These are phyloP conservation scores for Phytophthora chlamydospora DNA, from an alignment of 352 stramenopile genomes.

Conservation along the genomic window DNA sequence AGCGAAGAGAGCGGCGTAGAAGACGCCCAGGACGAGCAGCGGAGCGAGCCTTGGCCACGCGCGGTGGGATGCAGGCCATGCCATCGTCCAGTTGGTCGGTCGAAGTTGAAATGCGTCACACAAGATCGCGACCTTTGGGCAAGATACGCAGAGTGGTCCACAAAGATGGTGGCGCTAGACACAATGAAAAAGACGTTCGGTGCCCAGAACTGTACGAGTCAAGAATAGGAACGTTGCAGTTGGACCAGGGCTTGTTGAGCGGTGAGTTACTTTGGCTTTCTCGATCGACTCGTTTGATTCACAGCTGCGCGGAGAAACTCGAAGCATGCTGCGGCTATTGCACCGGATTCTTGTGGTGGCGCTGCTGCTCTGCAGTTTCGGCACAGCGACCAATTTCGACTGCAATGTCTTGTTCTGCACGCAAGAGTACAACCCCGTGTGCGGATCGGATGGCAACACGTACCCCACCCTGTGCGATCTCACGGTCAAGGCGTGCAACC, in stretches of 20 bases:
- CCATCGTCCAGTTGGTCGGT: constrained; percentile 4
- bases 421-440: constrained; percentile 21
- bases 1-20: constrained; percentile 8
- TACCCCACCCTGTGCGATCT: constrained; percentile 24
- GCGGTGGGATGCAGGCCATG: background rate
- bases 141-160: constrained; percentile 29
- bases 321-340: too few relatives aligned
- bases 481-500: constrained; percentile 7
- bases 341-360: background rate
- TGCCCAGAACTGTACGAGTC: too few relatives aligned
- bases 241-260: too few relatives aligned
- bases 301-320: too few relatives aligned
- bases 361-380: background rate
- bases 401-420: constrained; percentile 17
- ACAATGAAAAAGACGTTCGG: too few relatives aligned
- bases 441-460: constrained; percentile 14
- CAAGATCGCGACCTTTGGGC: constrained; percentile 23
- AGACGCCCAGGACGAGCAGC: constrained; percentile 7
- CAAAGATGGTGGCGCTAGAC: constrained; percentile 8
- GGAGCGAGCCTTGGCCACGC: background rate
- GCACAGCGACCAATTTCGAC: constrained; percentile 5
- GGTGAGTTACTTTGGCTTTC: too few relatives aligned
- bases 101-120: constrained; percentile 3
- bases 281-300: too few relatives aligned
- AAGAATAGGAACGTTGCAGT: too few relatives aligned